Conservation (phyloP, 148 eudicot genomes). For the Arctostaphylos glauca region DNA sequence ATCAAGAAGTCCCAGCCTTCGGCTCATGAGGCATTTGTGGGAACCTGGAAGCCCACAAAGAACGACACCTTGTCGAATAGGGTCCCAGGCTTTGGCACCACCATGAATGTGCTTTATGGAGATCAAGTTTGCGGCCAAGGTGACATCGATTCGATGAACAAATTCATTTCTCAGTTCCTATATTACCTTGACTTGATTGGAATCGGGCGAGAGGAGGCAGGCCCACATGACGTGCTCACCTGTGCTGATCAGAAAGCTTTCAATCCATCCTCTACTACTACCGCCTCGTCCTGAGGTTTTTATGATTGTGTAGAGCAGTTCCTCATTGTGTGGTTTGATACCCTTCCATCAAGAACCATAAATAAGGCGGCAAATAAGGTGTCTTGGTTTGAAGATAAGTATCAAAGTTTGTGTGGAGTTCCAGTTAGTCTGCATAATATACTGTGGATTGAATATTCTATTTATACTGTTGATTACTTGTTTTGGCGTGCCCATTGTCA, state of each 20-base stretch:
- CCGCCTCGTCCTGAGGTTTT: constrained; percentile 40
- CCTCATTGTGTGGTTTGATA: not conserved
- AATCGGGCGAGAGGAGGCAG: constrained; percentile 74
- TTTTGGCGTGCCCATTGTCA: not conserved
- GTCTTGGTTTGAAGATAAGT: not conserved
- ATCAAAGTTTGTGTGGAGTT: constrained; percentile 16
- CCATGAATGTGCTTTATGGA: constrained; percentile 85
- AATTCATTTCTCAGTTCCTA: constrained; percentile 67
- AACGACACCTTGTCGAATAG: constrained; percentile 78
- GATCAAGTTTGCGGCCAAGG: constrained; percentile 80
- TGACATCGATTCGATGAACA: constrained; percentile 66
- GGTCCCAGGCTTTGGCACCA: constrained; percentile 81
- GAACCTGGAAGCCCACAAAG: constrained; percentile 83
- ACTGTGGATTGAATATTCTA: constrained; percentile 5
- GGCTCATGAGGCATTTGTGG: constrained; percentile 74
- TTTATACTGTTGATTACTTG: not conserved
- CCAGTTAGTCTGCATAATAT: not conserved
- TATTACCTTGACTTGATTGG: constrained; percentile 89
- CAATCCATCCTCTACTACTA: constrained; percentile 42
- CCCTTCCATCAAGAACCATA: constrained; percentile 8
- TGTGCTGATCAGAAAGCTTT: constrained; percentile 77
- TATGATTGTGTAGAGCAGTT: not conserved
- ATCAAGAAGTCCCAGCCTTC: constrained; percentile 77
- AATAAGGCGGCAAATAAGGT: constrained; percentile 17
- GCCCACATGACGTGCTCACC: constrained; percentile 58